Percentiles rank a stretch among this genome's conserved stretches.
Conservation (phyloP, 2,329 filamentous ascomycete genomes). For the Colletotrichum magnum region DNA sequence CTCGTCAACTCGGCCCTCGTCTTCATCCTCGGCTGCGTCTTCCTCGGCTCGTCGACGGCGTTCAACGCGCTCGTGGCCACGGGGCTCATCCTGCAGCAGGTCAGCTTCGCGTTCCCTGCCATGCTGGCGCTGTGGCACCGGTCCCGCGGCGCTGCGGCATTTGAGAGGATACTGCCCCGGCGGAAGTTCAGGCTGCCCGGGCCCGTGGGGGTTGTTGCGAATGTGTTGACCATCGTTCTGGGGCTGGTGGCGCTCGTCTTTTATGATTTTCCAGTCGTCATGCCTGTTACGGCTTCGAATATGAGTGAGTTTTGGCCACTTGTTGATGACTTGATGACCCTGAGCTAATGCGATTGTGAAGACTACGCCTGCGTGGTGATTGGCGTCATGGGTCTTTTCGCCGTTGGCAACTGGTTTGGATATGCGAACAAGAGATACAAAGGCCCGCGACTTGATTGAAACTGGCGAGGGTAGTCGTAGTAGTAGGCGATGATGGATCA, state of each 20-base stretch:
- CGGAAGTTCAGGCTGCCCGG: constrained; percentile 14
- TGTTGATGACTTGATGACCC: neutral
- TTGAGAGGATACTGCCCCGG: constrained; percentile 6
- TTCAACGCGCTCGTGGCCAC: constrained; percentile 37
- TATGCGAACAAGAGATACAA: constrained; percentile 18
- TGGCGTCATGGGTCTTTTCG: constrained; percentile 14
- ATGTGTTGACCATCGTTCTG: constrained; percentile 13
- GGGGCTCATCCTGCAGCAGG: constrained; percentile 31
- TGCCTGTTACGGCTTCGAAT: constrained; percentile 23
- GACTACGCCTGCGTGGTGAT: constrained; percentile 14
- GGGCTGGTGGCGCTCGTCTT: constrained; percentile 23
- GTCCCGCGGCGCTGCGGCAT: neutral
- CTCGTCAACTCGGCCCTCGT: constrained; percentile 15
- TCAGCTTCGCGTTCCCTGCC: constrained; percentile 32
- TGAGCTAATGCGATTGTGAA: neutral
- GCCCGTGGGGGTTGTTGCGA: neutral
- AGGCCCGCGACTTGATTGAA: constrained; percentile 5
- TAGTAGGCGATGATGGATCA: too few relatives aligned
- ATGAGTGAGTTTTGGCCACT: constrained; percentile 10
- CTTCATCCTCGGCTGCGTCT: constrained; percentile 19
- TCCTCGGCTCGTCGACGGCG: constrained; percentile 27
- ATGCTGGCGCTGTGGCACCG: constrained; percentile 17
- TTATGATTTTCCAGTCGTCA: constrained; percentile 26
- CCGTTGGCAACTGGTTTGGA: constrained; percentile 15
- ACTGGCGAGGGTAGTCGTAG: too few relatives aligned